phyloP scores from a whole-genome alignment of 371 early-diverging fungal genomes.

The Syncephalastrum racemosum region DNA sequence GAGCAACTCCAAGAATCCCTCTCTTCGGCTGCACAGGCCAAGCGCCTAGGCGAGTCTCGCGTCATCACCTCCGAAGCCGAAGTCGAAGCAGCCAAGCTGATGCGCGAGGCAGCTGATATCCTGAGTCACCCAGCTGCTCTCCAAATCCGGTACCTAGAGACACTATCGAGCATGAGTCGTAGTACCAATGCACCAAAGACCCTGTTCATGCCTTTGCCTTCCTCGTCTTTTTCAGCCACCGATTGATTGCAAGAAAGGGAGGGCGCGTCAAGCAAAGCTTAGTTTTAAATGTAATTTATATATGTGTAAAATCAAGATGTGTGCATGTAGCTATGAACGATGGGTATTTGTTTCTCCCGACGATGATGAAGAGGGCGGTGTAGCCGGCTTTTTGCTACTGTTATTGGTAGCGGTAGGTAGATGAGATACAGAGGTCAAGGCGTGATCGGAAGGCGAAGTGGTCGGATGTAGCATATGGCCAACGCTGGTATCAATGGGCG shows the following conservation, averaged over 20 bases:
- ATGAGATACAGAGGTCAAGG: not conserved
- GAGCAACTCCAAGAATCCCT: slow-evolving; percentile 77
- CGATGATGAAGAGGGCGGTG: slow-evolving; percentile 5
- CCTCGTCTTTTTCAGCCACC: not conserved
- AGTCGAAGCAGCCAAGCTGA: slow-evolving; percentile 88
- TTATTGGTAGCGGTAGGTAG: not conserved
- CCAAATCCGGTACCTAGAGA: slow-evolving; percentile 88
- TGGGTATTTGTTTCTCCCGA: not conserved
- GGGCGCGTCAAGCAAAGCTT: not conserved
- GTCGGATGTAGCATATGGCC: slow-evolving; percentile 8
- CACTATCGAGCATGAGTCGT: slow-evolving; percentile 76
- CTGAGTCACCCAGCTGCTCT: slow-evolving; percentile 73
- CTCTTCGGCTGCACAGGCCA: slow-evolving; percentile 86
- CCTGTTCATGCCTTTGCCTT: slow-evolving; percentile 65
- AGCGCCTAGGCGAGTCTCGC: slow-evolving; percentile 85
- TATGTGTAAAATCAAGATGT: not conserved
- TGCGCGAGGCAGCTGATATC: slow-evolving; percentile 88
- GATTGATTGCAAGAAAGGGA: not conserved
- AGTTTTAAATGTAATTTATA: not conserved
- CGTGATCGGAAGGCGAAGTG: slow-evolving; percentile 6
- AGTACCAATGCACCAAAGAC: slow-evolving; percentile 62
- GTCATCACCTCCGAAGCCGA: slow-evolving; percentile 91
- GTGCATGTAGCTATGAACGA: no score
- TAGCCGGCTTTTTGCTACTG: not conserved
- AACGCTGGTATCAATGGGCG: slow-evolving; percentile 40